Conservation (phyloP, 2,329 filamentous ascomycete genomes). For the Claviceps cyperi region DNA sequence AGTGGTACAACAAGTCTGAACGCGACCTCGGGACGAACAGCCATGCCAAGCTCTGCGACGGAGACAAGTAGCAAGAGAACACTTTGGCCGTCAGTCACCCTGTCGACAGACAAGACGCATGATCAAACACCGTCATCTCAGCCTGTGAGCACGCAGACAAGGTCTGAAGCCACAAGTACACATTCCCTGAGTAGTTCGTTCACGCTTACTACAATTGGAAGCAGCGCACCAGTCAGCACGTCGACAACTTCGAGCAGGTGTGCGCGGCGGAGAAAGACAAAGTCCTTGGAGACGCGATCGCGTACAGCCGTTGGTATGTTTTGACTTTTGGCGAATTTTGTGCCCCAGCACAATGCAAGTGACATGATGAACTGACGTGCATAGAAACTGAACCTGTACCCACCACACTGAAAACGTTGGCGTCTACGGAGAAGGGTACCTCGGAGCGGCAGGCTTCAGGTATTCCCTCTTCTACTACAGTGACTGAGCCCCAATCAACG, state of each 20-base stretch:
- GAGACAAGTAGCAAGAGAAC: background rate
- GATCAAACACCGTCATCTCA: background rate
- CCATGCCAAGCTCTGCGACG: background rate
- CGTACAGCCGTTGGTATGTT: background rate
- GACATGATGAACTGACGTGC: background rate
- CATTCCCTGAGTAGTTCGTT: background rate
- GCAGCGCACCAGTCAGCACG: background rate
- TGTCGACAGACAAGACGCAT: background rate
- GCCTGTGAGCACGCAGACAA: background rate
- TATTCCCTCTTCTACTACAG: constrained; percentile 10
- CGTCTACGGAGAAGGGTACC: constrained; percentile 3
- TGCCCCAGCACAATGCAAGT: background rate
- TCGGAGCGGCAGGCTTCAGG: background rate
- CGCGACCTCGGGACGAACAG: background rate
- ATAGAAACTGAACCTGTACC: constrained; percentile 1
- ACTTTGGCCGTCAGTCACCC: background rate
- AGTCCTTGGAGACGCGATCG: background rate
- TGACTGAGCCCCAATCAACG: constrained; percentile 1
- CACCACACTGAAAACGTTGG: constrained; percentile 6
- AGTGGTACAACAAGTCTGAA: background rate
- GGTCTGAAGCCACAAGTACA: background rate
- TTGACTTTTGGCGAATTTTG: background rate
- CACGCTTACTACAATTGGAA: background rate
- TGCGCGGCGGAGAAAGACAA: background rate
- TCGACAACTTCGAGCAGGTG: background rate